Evolutionary conservation across 495 filamentous ascomycete species (phyloP), one percentile per base, ranked within the genome.

Genomic region (Monascus purpureus): DNA sequence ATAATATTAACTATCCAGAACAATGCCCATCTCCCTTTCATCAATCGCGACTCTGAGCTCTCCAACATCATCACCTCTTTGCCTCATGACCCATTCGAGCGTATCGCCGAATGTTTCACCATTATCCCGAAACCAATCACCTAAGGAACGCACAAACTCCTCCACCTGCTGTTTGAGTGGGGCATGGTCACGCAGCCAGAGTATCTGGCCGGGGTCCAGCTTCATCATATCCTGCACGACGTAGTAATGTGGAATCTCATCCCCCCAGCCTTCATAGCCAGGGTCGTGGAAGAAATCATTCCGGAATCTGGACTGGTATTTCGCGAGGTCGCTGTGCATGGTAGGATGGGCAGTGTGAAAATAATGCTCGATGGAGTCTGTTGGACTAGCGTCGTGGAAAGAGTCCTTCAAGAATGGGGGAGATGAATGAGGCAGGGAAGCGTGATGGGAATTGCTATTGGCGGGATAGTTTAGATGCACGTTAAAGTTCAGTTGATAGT

Each of bases 191-290:
- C 65, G 64, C 35, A 77, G 46, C 55, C 62, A 69, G 33, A 77
- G 42, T 2, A 75, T 49, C 41, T 75, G 68, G 7, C 56, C 61
- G 8, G 73, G 73, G 36, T 74, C 61, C 13, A 77, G 55, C 49
- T 77, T 76, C 49, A 76, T 54, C 73, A 77, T 75, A 38, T 76
- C 73, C 46, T 76, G 69, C 15, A 77, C 61, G 13, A 75, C 57
- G 37, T 76, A 76, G 46, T 76, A 75, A 32, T 76, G 71, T 23
- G 55, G 52, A 25, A 75, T 69, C 35, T 73, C 72, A 38, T 76
- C 72, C 17, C 73, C 73, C 73, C 73, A 77, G 26, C 72, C 73
- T 33, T 59, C 53, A 11, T 35, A 41, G 9, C 53, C 55, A 2
- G 50, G 53, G 18, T 55, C 56, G 29, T 63, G 53, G 44, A 54